phyloP scores from a whole-genome alignment of 208 protist genomes.

The Porcisia hertigi region DNA sequence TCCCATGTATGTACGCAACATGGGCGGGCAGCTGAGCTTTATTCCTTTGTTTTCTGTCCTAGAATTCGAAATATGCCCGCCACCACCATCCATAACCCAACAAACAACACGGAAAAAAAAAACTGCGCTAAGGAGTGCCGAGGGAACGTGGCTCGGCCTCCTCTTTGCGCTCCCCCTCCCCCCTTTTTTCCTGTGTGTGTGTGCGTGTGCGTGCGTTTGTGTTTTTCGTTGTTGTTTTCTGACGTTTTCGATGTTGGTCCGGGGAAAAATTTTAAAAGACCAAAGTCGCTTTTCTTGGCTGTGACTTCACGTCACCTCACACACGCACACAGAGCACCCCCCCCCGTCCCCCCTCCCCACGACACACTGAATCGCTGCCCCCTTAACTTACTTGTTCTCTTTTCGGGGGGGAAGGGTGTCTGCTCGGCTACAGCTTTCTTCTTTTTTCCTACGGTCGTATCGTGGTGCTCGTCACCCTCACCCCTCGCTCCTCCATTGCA shows the following conservation, averaged over 20 bases:
- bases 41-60: too few relatives aligned
- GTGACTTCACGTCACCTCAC: too few relatives aligned
- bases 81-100: too few relatives aligned
- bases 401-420: not conserved
- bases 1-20: too few relatives aligned
- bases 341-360: not conserved
- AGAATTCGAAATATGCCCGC: too few relatives aligned
- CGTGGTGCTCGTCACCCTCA: not conserved
- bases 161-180: not conserved
- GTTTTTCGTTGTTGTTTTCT: not conserved
- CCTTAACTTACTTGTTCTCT: slow-evolving; percentile 8
- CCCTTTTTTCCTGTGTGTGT: not conserved
- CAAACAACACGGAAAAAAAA: too few relatives aligned
- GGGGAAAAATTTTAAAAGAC: not conserved
- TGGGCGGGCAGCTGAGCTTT: too few relatives aligned
- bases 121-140: too few relatives aligned
- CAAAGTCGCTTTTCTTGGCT: not conserved
- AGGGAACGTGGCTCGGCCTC: not conserved
- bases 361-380: not conserved
- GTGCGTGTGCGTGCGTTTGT: not conserved
- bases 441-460: not conserved
- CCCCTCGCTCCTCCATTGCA: not conserved
- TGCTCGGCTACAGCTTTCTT: not conserved
- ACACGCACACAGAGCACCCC: too few relatives aligned
- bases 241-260: not conserved